Evolutionary conservation across 176 grass and related monocot species (phyloP).

Genomic region (Juncus inflexus): DNA sequence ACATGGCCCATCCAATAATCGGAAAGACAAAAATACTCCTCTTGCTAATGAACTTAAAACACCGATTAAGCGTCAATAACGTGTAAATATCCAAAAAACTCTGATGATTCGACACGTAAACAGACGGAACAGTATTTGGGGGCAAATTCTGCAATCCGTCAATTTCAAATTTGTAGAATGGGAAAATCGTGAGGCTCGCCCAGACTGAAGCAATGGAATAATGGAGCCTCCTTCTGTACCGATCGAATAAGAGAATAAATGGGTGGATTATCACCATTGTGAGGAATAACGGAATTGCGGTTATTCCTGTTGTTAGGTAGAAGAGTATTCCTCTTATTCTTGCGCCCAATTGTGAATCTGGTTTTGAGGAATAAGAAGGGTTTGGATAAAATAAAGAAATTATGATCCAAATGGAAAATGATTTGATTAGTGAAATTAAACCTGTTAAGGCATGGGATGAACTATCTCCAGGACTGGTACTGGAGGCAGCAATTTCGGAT

Average conservation of each 20-base stretch:
- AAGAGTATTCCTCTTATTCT: conserved; percentile 75
- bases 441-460: conserved; percentile 25
- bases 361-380: conserved; percentile 9
- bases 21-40: conserved; percentile 90
- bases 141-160: conserved; percentile 89
- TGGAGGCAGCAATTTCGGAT: conserved; percentile 29
- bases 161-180: conserved; percentile 87
- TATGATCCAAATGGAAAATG: too few species aligned
- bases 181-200: conserved; percentile 66
- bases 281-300: conserved; percentile 59
- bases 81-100: conserved; percentile 97
- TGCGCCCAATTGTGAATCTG: conserved; percentile 54
- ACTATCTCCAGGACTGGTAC: conserved; percentile 13
- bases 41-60: conserved; percentile 99
- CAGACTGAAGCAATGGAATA: conserved; percentile 78
- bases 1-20: conserved; percentile 97
- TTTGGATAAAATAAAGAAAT: conserved; percentile 12
- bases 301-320: conserved; percentile 57
- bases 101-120: conserved; percentile 94
- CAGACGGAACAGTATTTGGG: conserved; percentile 46
- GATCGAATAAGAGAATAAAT: conserved; percentile 66
- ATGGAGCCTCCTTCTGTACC: conserved; percentile 56
- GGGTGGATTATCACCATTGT: conserved; percentile 77
- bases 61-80: conserved; percentile 67
- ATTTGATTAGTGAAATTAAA: conserved; percentile 5